These are phyloP conservation scores for Lepidium sativum DNA, from an alignment of 345 rosid species.

Conservation along the genomic window DNA sequence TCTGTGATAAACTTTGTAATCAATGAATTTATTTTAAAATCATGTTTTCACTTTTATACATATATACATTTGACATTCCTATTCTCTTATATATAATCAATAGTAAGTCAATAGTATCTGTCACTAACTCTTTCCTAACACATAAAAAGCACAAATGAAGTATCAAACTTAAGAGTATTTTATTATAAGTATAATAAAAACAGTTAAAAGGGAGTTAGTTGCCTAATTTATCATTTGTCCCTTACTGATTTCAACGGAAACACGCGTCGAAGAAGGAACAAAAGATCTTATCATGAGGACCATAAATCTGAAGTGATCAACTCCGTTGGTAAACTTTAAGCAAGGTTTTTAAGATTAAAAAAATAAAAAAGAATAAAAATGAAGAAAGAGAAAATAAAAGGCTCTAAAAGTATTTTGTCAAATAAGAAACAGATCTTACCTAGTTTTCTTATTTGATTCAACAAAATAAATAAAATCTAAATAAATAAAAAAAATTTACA, in stretches of 20 bases:
- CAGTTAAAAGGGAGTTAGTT: constrained; percentile 7
- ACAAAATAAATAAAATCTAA: too few relatives aligned
- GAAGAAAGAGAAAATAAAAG: too few relatives aligned
- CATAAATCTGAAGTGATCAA: too few relatives aligned
- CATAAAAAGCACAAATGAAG: neutral
- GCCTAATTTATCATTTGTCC: constrained; percentile 20
- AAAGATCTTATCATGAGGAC: too few relatives aligned
- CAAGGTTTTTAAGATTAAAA: too few relatives aligned
- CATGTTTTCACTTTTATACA: neutral
- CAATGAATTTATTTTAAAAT: neutral
- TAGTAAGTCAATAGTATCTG: neutral
- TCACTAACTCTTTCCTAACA: constrained; percentile 22
- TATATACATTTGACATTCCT: too few relatives aligned
- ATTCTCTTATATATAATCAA: neutral
- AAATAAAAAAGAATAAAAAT: too few relatives aligned
- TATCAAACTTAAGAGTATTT: neutral
- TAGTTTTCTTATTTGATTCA: too few relatives aligned
- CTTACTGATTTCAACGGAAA: neutral
- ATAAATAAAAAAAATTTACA: too few relatives aligned
- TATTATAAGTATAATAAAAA: neutral
- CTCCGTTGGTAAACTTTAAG: too few relatives aligned
- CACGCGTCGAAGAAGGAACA: neutral
- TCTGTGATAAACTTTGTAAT: neutral
- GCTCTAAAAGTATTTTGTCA: too few relatives aligned
- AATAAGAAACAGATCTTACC: too few relatives aligned